Base-by-base conservation (phyloP, 1,139 yeast genomes). In the Geotrichum cucujoidarum region DNA sequence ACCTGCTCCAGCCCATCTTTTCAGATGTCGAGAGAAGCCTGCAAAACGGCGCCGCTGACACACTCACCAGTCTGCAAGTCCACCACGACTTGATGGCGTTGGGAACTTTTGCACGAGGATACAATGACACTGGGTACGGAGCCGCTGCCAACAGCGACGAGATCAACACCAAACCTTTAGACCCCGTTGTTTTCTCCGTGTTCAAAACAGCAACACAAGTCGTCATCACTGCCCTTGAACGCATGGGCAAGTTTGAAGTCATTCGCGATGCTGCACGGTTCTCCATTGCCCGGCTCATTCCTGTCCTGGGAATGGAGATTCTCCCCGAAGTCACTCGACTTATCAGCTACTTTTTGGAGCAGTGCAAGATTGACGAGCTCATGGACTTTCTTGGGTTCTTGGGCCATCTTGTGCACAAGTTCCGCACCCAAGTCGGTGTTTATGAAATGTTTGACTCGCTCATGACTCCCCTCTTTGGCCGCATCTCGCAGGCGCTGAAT, bases 41-140 rank as follows among this genome's bases (percentile, higher is more conserved):
- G 1, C 53, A 54, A 8, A 62, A 57, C 24, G 63, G 69, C 29
- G 18, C 71, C 17, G 74, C 73, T 50, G 71, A 70, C 30, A 68
- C 74, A 20, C 72, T 74, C 42, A 61, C 76, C 32, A 74, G 83
- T 3, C 67, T 86, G 42, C 94, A 88, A 62, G 82, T 89, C 1
- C 96, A 92, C 64, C 97, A 92, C 63, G 76, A 83, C 36, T 69
- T 94, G 43, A 79, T 87, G 80, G 92, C 97, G 0, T 78, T 92
- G 47, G 97, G 97, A 32, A 87, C 96, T 0, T 76, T 90, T 60
- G 85, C 90, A 2, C 77, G 92, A 60, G 97, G 97, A 1, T 81
- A 85, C 58, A 83, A 80, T 55, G 74, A 73, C 34, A 57, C 44
- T 1, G 53, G 53, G 8, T 44, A 43, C 24, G 52, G 51, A 5